Base-by-base conservation (phyloP, 2,329 filamentous ascomycete species). In the Cladosporium colombiae region DNA sequence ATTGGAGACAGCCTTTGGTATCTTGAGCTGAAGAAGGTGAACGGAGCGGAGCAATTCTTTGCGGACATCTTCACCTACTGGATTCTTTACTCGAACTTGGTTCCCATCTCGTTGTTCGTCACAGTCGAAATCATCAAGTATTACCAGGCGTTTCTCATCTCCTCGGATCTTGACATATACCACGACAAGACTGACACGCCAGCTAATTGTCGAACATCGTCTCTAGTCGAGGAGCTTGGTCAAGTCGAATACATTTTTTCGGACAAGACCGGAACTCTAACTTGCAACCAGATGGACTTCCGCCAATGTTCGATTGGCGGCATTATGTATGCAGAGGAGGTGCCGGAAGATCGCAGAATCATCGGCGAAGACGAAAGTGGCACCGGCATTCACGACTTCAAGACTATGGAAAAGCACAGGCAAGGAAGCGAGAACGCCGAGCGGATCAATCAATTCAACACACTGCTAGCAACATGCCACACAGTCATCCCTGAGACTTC, bases 181-280 rank as follows among this genome's bases (percentile, higher is more conserved):
- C 92, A 99, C 77, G 91, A 97, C 73, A 91, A 92, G 76, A 97
- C 90, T 0, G 93, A 99, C 74, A 99, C 94, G 0, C 93, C 95
- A 14, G 93, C 95, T 5, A 96, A 95, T 70, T 99, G 95, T 79
- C 88, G 95, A 73, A 99, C 95, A 0, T 98, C 94, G 2, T 97
- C 93, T 70, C 83, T 99, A 75, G 95, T 99, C 13, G 95, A 99
- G 80, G 96, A 99, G 75, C 81, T 99, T 53, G 95, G 95, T 64
- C 97, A 98, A 85, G 96, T 99, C 53, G 95, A 98, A 75, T 99
- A 96, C 74, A 95, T 99, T 69, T 99, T 99, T 78, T 97, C 93
- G 0, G 94, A 98, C 82, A 98, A 98, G 82, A 98, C 94, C 1
- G 94, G 94, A 52, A 98, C 94, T 4, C 82, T 98, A 74, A 98